These are phyloP conservation scores for Crithidia fasciculata DNA, from an alignment of 208 protist species.

Conservation along the genomic window DNA sequence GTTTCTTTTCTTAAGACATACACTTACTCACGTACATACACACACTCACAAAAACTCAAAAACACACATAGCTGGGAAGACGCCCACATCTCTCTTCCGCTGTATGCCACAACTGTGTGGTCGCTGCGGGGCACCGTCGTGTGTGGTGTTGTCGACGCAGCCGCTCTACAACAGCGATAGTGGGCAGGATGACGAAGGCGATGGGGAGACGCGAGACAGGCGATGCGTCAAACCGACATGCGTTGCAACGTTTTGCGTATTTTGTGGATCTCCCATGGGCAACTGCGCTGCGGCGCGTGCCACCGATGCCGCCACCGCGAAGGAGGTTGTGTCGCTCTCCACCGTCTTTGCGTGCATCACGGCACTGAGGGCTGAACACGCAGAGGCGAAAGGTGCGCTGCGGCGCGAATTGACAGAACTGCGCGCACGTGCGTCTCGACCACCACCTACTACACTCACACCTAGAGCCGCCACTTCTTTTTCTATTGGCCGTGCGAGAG, in stretches of 20 bases:
- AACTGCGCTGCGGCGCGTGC: no score
- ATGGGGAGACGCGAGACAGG: background rate
- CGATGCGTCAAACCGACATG: background rate
- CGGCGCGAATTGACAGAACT: constrained; percentile 11
- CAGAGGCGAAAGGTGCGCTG: background rate
- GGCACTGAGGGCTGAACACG: background rate
- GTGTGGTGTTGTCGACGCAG: constrained; percentile 8
- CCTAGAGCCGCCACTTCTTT: background rate
- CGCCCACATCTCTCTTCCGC: background rate
- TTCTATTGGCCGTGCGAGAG: no score
- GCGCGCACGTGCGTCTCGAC: background rate
- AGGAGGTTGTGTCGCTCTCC: constrained; percentile 12
- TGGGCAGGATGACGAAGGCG: background rate
- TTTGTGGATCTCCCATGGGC: background rate
- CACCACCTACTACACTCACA: background rate
- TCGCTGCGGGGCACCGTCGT: constrained; percentile 6
- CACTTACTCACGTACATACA: background rate
- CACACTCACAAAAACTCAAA: background rate
- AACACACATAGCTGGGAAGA: background rate
- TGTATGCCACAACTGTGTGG: background rate
- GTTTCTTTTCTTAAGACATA: no score
- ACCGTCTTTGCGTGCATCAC: background rate
- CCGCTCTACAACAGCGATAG: no score
- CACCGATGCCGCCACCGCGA: background rate
- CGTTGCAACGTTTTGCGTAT: background rate